phyloP scores from a whole-genome alignment of 331 rosid genomes.

The Ulmus americana region DNA sequence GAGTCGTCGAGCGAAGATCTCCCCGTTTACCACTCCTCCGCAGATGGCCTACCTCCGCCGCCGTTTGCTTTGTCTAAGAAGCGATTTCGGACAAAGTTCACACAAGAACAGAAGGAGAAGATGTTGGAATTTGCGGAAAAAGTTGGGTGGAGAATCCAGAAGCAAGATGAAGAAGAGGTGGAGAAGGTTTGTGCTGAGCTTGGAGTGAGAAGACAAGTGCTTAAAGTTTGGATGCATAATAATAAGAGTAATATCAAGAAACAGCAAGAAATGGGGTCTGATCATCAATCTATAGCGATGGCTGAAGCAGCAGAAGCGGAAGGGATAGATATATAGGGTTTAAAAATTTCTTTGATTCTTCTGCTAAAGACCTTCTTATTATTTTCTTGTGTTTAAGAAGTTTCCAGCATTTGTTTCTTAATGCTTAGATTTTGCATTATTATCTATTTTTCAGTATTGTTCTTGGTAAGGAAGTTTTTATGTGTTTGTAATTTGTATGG shows the following conservation, averaged over 20 bases:
- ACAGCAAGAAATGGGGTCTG: slow-evolving; percentile 6
- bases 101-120: slow-evolving; percentile 41
- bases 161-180: slow-evolving; percentile 44
- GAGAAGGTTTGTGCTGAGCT: slow-evolving; percentile 42
- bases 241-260: slow-evolving; percentile 38
- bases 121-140: slow-evolving; percentile 49
- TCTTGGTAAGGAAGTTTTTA: background rate
- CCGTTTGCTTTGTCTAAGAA: slow-evolving; percentile 32
- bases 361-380: background rate
- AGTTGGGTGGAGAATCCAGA: slow-evolving; percentile 49
- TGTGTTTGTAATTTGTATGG: background rate
- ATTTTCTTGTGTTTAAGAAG: too few relatives aligned
- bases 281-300: slow-evolving; percentile 18
- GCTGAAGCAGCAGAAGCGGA: slow-evolving; percentile 11
- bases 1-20: slow-evolving; percentile 53
- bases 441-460: too few relatives aligned
- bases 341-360: background rate
- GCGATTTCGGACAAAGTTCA: slow-evolving; percentile 47
- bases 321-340: slow-evolving; percentile 6
- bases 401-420: too few relatives aligned
- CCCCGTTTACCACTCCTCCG: slow-evolving; percentile 24
- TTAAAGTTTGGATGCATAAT: slow-evolving; percentile 57
- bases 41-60: background rate
- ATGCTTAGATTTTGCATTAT: too few relatives aligned
- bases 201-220: slow-evolving; percentile 43